Evolutionary conservation across 257 asterid species (phyloP).

Genomic region (Cinchona pubescens): DNA sequence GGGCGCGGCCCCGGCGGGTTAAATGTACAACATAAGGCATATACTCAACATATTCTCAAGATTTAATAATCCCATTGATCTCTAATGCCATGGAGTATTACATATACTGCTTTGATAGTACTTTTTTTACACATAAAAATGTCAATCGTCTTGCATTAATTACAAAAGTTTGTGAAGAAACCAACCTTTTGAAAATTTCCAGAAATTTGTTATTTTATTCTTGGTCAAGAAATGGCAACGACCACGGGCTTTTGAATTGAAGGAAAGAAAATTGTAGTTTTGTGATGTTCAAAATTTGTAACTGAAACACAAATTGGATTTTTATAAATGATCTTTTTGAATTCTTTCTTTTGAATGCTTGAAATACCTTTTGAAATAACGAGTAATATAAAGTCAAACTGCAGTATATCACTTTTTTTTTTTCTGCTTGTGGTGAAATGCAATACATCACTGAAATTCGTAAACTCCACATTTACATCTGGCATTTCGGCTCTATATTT

Average conservation of each 20-base stretch:
- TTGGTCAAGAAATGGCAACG: background rate
- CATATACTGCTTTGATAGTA: no score
- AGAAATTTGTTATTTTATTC: background rate
- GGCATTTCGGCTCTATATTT: no score
- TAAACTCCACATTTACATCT: background rate
- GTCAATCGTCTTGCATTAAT: no score
- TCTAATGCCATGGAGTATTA: no score
- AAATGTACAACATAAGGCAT: no score
- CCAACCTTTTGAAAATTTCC: background rate
- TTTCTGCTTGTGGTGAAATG: no score
- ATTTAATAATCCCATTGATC: no score
- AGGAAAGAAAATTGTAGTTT: background rate
- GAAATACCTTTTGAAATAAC: background rate
- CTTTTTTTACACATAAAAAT: no score
- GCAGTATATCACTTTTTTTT: no score
- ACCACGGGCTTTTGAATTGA: background rate
- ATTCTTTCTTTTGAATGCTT: background rate
- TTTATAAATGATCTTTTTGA: background rate
- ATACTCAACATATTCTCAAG: background rate
- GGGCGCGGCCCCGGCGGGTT: background rate
- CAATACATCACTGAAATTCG: background rate
- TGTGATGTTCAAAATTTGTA: background rate
- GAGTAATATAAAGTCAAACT: background rate
- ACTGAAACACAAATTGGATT: background rate
- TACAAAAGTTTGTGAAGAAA: no score